Percentiles rank a stretch among this genome's conserved stretches.
Evolutionary conservation across 169 alveolate genomes (phyloP).

Genomic region (Perkinsus marinus): DNA sequence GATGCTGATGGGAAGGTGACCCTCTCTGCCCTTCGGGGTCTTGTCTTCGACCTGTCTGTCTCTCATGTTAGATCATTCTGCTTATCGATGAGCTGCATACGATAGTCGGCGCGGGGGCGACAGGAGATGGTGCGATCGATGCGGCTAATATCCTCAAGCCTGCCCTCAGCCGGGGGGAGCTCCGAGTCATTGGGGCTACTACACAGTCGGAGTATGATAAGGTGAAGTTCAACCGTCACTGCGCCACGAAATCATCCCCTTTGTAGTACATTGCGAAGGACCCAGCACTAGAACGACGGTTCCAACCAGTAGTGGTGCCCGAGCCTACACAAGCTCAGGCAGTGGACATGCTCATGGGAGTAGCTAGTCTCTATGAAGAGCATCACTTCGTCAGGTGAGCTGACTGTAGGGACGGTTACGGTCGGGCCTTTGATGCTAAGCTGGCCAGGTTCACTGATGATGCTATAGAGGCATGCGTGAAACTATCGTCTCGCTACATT

Average conservation of each 20-base stretch:
- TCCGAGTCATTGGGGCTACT: conserved; percentile 15
- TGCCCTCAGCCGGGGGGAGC: conserved; percentile 69
- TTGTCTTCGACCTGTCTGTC: too few relatives aligned
- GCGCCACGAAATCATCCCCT: neutral
- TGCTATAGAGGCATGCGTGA: neutral
- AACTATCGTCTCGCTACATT: neutral
- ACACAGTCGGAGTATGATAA: conserved; percentile 11
- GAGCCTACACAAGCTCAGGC: conserved; percentile 63
- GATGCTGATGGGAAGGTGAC: conserved; percentile 68
- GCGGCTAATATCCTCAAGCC: conserved; percentile 76
- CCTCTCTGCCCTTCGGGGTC: too few relatives aligned
- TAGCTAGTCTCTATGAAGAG: conserved; percentile 55
- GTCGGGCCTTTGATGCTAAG: too few relatives aligned
- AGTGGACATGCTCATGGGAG: conserved; percentile 58
- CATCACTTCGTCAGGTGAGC: conserved; percentile 48
- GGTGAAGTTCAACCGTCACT: neutral
- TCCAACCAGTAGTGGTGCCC: conserved; percentile 63
- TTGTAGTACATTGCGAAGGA: conserved; percentile 48
- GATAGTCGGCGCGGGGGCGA: conserved; percentile 74
- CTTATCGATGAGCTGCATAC: conserved; percentile 73
- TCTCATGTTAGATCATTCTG: conserved; percentile 31
- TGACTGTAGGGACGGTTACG: too few relatives aligned
- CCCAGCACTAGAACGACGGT: conserved; percentile 71
- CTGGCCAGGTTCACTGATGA: neutral
- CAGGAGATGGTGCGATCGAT: conserved; percentile 62